Evolutionary conservation across 2,329 filamentous ascomycete species (phyloP), one percentile per base, ranked within the genome.

Genomic region (Parascedosporium putredinis): DNA sequence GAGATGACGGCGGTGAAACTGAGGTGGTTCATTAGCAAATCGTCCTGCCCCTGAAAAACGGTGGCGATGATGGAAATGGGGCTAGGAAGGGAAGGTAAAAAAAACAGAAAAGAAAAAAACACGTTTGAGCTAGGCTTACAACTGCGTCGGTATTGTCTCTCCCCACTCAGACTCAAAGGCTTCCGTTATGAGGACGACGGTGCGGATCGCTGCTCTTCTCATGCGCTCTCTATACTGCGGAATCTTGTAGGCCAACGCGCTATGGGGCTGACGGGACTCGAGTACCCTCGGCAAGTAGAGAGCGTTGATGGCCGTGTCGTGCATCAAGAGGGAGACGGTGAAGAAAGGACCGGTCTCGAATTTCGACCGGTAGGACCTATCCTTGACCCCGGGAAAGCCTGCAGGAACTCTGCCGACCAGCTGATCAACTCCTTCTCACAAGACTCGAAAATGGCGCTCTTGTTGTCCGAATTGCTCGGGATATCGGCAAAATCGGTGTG

Each of bases 1-100:
- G 47, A 40, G 14, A 49, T 27, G 14, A 49, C 24, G 23, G 47
- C 47, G 5, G 47, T 49, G 47, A 49, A 49, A 24, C 47, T 49
- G n/a, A 7, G 14, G 22, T 27, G 22, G 22, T 14, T 12, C 24
- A 18, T 22, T 16, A 29, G 9, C 5, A 29, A 3, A 34, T 3
- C 27, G 34, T 16, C n/a, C n/a, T n/a, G n/a, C n/a, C n/a, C n/a
- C n/a, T n/a, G n/a, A n/a, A n/a, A n/a, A n/a, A n/a, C n/a, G n/a
- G n/a, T n/a, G n/a, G n/a, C n/a, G n/a, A n/a, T n/a, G n/a, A n/a
- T n/a, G n/a, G n/a, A n/a, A n/a, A n/a, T n/a, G n/a, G n/a, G n/a
- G n/a, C n/a, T n/a, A n/a, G n/a, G n/a, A n/a, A n/a, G n/a, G n/a
- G n/a, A n/a, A n/a, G n/a, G n/a, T n/a, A n/a, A n/a, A n/a, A n/a